These are phyloP conservation scores for Dionaea muscipula DNA, from an alignment of 179 eudicot genomes.

Conservation along the genomic window DNA sequence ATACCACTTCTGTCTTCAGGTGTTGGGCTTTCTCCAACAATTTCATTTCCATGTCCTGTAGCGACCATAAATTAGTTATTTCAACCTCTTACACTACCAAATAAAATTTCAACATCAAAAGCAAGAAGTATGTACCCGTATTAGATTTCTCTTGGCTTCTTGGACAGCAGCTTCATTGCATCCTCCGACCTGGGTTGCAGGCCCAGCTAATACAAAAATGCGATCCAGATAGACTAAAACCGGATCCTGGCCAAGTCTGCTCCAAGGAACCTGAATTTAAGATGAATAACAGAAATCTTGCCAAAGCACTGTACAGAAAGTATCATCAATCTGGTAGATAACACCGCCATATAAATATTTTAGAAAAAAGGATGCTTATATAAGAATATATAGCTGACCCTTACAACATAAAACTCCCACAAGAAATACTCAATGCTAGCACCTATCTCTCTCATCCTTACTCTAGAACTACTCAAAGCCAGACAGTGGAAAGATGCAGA, in stretches of 20 bases:
- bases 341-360: neutral
- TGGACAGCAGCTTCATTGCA: slow-evolving; percentile 76
- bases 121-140: slow-evolving; percentile 40
- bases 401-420: no score
- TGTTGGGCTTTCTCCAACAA: slow-evolving; percentile 66
- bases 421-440: no score
- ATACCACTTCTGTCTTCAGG: slow-evolving; percentile 70
- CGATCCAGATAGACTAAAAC: slow-evolving; percentile 80
- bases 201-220: slow-evolving; percentile 78
- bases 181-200: slow-evolving; percentile 86
- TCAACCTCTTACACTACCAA: no score
- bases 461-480: no score
- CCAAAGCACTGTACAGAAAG: neutral
- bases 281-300: slow-evolving; percentile 3
- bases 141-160: slow-evolving; percentile 71
- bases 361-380: no score
- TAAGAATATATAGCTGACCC: no score
- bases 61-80: slow-evolving; percentile 7
- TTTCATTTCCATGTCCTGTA: slow-evolving; percentile 83
- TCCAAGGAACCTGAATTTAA: slow-evolving; percentile 83
- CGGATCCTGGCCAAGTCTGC: slow-evolving; percentile 99
- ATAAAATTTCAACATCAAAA: neutral
- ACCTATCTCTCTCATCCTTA: no score
- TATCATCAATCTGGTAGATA: neutral
- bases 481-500: no score